A percentile compares a stretch with the other conserved stretches of the same genome.
These are phyloP conservation scores for Fusarium sterilihyphosum DNA, from an alignment of 2,329 filamentous ascomycete genomes.

Conservation along the genomic window DNA sequence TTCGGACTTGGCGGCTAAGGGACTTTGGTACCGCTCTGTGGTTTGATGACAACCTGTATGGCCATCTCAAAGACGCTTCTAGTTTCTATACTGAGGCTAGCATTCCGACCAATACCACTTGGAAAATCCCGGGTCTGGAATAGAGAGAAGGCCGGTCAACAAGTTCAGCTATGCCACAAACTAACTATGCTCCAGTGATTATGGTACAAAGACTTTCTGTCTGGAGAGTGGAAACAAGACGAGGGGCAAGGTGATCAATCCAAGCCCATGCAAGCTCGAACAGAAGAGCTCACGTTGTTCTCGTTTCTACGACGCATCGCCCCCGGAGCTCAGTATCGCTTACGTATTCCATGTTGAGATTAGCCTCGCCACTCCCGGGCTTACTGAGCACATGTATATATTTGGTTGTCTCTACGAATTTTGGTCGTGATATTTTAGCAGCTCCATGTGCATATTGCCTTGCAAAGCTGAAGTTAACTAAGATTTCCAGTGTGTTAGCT, in stretches of 20 bases:
- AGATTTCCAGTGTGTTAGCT: too few species aligned
- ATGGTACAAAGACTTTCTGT: too few species aligned
- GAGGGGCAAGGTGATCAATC: neutral
- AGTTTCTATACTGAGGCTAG: neutral
- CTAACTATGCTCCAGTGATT: too few species aligned
- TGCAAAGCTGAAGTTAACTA: too few species aligned
- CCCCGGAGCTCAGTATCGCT: neutral
- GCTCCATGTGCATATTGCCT: too few species aligned
- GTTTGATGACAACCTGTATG: too few species aligned
- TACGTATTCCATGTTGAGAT: neutral
- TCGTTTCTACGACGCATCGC: neutral
- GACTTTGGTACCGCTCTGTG: neutral
- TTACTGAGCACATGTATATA: neutral
- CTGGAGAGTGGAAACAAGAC: accelerated
- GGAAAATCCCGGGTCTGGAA: too few species aligned
- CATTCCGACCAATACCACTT: neutral
- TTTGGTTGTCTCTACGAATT: neutral
- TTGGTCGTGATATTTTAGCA: neutral
- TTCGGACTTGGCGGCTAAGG: neutral
- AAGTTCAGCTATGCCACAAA: too few species aligned
- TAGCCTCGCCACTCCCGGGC: neutral
- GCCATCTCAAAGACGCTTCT: neutral
- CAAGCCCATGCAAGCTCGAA: neutral
- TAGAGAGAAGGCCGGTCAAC: too few species aligned
- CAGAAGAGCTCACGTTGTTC: neutral